Conservation (phyloP, 2,329 filamentous ascomycete genomes). For the Botrytis byssoidea region DNA sequence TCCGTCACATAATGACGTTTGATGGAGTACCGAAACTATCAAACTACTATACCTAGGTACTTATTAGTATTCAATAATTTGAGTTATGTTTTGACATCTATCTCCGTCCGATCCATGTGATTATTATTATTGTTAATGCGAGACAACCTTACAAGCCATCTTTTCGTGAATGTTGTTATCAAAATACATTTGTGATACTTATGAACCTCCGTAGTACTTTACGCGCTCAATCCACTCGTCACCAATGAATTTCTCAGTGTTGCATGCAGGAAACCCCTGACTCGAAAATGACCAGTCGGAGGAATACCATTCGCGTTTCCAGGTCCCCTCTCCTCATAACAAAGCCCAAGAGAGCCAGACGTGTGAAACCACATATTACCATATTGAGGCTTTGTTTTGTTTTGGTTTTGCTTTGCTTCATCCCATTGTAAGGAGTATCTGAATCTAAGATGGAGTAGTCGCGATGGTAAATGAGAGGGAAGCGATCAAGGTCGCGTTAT, state of each 20-base stretch:
- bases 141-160: not conserved
- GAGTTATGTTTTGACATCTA: not conserved
- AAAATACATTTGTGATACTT: not conserved
- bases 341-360: constrained; percentile 27
- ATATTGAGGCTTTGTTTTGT: constrained; percentile 37
- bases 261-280: constrained; percentile 22
- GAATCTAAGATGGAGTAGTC: constrained; percentile 10
- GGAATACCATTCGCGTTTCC: constrained; percentile 30
- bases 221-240: constrained; percentile 32
- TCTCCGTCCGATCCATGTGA: no score
- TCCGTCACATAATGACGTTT: not conserved
- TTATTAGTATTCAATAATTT: not conserved
- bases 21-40: not conserved
- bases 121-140: not conserved
- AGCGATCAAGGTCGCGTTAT: constrained; percentile 29
- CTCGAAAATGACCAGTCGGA: constrained; percentile 29
- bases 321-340: constrained; percentile 31
- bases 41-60: not conserved
- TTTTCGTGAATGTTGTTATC: not conserved
- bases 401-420: constrained; percentile 30
- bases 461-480: constrained; percentile 12
- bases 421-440: not conserved
- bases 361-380: constrained; percentile 31
- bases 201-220: constrained; percentile 31
- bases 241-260: constrained; percentile 26